Conservation (phyloP, 2,329 filamentous ascomycete species). For the Xylariaceae sp. region DNA sequence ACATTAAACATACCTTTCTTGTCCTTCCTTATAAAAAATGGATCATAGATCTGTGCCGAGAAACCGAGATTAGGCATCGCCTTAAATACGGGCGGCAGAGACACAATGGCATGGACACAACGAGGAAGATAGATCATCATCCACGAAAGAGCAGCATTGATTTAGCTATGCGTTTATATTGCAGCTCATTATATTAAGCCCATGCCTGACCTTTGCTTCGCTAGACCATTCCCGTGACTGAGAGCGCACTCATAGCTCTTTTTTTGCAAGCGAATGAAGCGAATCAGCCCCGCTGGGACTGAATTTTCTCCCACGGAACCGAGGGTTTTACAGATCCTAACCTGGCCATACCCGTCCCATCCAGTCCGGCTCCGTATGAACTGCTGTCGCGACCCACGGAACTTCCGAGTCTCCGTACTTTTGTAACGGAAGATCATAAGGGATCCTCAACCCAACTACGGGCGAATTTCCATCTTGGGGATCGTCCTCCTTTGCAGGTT, state of each 20-base stretch:
- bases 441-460: conserved; percentile 67
- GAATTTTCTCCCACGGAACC: not conserved
- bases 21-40: not conserved
- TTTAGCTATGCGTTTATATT: not conserved
- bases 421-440: conserved; percentile 73
- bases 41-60: too few species aligned
- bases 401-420: conserved; percentile 57
- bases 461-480: conserved; percentile 21
- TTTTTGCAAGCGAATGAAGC: not conserved
- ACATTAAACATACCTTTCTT: not conserved
- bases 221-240: not conserved
- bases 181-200: not conserved
- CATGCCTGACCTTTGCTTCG: not conserved
- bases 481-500: conserved; percentile 34
- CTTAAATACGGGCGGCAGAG: not conserved
- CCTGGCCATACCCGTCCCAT: conserved; percentile 40
- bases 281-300: not conserved
- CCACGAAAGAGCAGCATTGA: not conserved
- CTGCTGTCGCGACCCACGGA: conserved; percentile 70
- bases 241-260: not conserved
- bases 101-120: not conserved
- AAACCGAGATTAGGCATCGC: not conserved
- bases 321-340: not conserved
- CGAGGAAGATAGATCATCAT: conserved; percentile 1
- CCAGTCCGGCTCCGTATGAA: conserved; percentile 59